Evolutionary conservation across 768 basidiomycete genomes (phyloP), one percentile per base, ranked within the genome.

Genomic region (Hericium rajendrae): DNA sequence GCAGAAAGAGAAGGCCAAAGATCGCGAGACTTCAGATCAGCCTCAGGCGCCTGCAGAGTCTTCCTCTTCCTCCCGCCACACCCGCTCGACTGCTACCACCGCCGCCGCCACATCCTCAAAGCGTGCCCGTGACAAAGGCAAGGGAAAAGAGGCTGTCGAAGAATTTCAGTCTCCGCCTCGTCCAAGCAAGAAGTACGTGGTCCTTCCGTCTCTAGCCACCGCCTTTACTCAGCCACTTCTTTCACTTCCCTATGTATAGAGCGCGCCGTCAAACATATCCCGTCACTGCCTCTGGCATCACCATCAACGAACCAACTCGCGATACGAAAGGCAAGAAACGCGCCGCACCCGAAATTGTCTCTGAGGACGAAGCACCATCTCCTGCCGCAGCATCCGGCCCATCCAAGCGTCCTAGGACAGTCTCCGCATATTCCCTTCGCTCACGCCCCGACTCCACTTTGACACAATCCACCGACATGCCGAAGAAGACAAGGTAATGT

Each of bases 261-360:
- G 74, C 79, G 65, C 82, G 85, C 66, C 81, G 83, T 67, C 75
- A 78, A 59, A 78, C 80, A 51, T 72, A 74, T 48, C 72, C 73
- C 66, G 60, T 69, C 66, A 62, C 73, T 60, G 65, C 74, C 65
- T 51, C 74, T 62, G 68, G 78, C 64, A 70, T 72, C 73, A 80
- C 72, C 57, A 91, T 91, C 72, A 85, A 84, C 83, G 91, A 92
- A 77, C 81, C 85, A 51, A 63, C 74, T 2, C 78, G 78, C 67
- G 89, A 91, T 73, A 71, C 72, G 62, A 94, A 94, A 73, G 94
- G 92, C 58, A 97, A 97, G 83, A 95, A 94, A 75, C 87, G 91
- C 65, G 92, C 91, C 40, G 81, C 78, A 37, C 85, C 86, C 51
- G 88, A 91, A 72, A 71, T 75, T 38, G 72, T 72, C 62, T 82